These are phyloP conservation scores for Parascedosporium putredinis DNA, from an alignment of 2,329 filamentous ascomycete genomes.

Conservation along the genomic window DNA sequence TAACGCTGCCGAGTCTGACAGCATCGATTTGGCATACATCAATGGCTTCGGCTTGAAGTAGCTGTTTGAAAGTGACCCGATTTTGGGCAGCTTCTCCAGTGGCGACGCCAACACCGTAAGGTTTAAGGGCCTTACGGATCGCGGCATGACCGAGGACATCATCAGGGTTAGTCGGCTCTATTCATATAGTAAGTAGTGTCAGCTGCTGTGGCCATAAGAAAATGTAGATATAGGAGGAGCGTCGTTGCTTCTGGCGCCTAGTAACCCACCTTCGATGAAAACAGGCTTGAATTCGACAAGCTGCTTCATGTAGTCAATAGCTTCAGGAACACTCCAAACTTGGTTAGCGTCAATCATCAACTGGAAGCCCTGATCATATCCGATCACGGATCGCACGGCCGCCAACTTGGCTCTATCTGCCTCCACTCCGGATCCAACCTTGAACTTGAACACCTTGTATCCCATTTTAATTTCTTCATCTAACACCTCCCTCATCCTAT, in stretches of 20 bases:
- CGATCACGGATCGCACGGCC: conserved; percentile 52
- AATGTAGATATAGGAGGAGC: no score
- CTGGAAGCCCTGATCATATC: conserved; percentile 53
- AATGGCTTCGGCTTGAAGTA: conserved; percentile 51
- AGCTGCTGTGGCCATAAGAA: no score
- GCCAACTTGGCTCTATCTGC: conserved; percentile 45
- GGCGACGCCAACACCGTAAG: conserved; percentile 53
- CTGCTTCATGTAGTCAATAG: conserved; percentile 56
- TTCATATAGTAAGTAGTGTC: not conserved
- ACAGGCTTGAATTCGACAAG: conserved; percentile 52
- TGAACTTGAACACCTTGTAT: conserved; percentile 58
- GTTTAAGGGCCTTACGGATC: conserved; percentile 51
- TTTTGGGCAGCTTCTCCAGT: conserved; percentile 66
- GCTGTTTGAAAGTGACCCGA: conserved; percentile 61
- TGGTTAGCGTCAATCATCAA: conserved; percentile 63
- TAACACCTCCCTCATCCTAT: conserved; percentile 53
- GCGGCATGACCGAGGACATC: conserved; percentile 59
- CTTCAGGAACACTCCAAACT: conserved; percentile 59
- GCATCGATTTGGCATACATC: conserved; percentile 60
- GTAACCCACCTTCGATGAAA: conserved; percentile 40
- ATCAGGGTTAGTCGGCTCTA: conserved; percentile 59
- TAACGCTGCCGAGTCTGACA: conserved; percentile 57
- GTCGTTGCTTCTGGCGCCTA: not conserved
- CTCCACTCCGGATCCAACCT: conserved; percentile 51
- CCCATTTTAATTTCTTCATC: conserved; percentile 49